Base-by-base conservation (phyloP, 2,329 filamentous ascomycete genomes). In the Whalleya microplaca region DNA sequence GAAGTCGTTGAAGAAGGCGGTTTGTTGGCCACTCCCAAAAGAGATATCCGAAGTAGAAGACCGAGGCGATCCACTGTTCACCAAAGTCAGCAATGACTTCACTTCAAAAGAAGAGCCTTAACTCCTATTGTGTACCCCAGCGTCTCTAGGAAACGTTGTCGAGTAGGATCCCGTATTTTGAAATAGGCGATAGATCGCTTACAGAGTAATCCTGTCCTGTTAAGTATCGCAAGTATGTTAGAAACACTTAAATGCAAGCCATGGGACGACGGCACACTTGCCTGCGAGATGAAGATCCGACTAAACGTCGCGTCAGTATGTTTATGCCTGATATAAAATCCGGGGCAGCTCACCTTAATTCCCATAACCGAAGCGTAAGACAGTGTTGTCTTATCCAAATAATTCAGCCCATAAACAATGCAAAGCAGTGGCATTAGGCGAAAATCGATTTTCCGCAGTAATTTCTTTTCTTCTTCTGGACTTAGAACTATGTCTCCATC, bases 1-100 rank as follows among this genome's bases (percentile, higher is more conserved):
- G 87, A 1, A 89, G 72, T 1, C 80, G 75, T 69, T 89, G 87
- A 12, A 90, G 76, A 23, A 90, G 77, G 12, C 83, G 80, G 65
- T 81, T 87, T 1, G 86, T 88, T 0, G 86, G 86, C 69, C 86
- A 89, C 68, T 89, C 86, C 80, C 80, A 88, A 2, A 79, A 82
- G 16, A 75, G 66, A 53, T 75, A 75, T 67, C 78, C 78, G 44
- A 80, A 80, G 62, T 81, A 81, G 64, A 81, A 81, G 67, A 82
- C 73, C 64, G 75, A 79, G 1, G 76, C 76, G 14, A 84, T 71
- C 80, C 80, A 83, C 54, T 62, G 16, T 6, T 37, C 16, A 27
- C n/a, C 14, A 29, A 48, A 12, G 41, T 59, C 21, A 57, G 51
- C 43, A 16, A 5, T 45, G 2, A 12, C 4, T 60, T 62, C 32